Base-by-base conservation (phyloP, 306 rosid genomes). In the Abrus pulchellus region DNA sequence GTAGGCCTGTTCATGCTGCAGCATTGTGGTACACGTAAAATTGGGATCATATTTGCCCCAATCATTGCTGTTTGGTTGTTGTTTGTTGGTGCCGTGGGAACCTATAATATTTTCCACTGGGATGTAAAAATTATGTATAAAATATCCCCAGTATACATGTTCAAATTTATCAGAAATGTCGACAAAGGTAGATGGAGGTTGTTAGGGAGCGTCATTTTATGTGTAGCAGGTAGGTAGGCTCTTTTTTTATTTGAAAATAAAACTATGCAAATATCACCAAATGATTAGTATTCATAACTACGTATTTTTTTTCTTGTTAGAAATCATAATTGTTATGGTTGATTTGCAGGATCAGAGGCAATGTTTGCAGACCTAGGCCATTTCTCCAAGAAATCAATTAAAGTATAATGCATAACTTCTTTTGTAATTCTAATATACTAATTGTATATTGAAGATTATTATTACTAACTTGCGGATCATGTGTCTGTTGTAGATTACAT, bases 1-100 rank as follows among this genome's bases (percentile, higher is more conserved):
- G 87, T 89, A 50, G 92, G 90, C 81, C 86, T 93, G 76, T 93
- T 93, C 90, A 87, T 81, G 88, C 84, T 93, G 83, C 96, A 93
- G 82, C 87, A 83, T 63, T 89, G 50, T 30, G 97, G 97, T 50
- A 93, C 96, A 40, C 91, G 78, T 34, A 91, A 74, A 83, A 91
- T 93, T 33, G 92, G 96, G n/a, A 85, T 87, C 82, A 89, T 93
- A 65, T 93, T 93, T 81, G 97, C 96, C 61, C 96, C 97, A n/a
- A 77, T 93, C 14, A 85, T 93, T 76, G 72, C 67, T 50, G 71
- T 85, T 80, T 93, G 97, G 97, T 88, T 93, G 34, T 14, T 91
- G 29, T 84, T 87, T 81, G 69, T 87, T 6, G 81, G 87, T 74
- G 94, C 72, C 12, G 86, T 91, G 61, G 94, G 94, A 36, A 47